These are phyloP conservation scores for Phaeodactylum tricornutum DNA, from an alignment of 108 stramenopile genomes.

Conservation along the genomic window DNA sequence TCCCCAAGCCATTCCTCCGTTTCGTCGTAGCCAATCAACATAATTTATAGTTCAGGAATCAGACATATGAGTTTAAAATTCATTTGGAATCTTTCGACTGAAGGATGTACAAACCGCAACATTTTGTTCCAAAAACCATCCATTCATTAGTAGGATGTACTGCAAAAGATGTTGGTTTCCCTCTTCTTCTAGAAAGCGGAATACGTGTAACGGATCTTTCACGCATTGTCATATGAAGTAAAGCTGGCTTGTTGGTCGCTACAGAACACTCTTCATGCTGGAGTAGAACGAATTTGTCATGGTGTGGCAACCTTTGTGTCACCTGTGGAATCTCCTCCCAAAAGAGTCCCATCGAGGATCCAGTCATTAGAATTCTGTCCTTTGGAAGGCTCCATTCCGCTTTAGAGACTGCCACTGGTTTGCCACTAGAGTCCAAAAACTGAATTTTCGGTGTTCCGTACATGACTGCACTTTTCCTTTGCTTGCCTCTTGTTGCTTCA, in stretches of 20 bases:
- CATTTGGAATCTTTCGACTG: not conserved
- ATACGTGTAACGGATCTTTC: not conserved
- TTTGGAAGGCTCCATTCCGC: not conserved
- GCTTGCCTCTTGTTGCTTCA: not conserved
- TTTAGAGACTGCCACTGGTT: not conserved
- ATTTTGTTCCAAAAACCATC: not conserved
- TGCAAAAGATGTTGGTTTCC: slow-evolving; percentile 1
- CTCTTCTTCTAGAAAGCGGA: not conserved
- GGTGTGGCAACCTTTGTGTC: not conserved
- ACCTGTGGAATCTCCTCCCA: not conserved
- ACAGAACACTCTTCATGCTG: not conserved
- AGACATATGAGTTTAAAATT: not conserved
- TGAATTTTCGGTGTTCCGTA: not conserved
- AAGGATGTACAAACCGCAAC: not conserved
- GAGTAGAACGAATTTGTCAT: not conserved
- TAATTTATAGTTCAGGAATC: not conserved
- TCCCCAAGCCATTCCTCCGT: slow-evolving; percentile 15
- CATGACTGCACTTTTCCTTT: not conserved
- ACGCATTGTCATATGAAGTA: not conserved
- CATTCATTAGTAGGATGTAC: not conserved
- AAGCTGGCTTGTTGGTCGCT: not conserved
- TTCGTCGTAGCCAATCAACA: slow-evolving; percentile 3
- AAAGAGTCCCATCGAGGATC: not conserved
- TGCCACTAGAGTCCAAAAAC: too few species aligned
- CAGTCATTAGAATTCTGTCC: not conserved